phyloP scores from a whole-genome alignment of 73 alveolate genomes.

The Chromera velia region DNA sequence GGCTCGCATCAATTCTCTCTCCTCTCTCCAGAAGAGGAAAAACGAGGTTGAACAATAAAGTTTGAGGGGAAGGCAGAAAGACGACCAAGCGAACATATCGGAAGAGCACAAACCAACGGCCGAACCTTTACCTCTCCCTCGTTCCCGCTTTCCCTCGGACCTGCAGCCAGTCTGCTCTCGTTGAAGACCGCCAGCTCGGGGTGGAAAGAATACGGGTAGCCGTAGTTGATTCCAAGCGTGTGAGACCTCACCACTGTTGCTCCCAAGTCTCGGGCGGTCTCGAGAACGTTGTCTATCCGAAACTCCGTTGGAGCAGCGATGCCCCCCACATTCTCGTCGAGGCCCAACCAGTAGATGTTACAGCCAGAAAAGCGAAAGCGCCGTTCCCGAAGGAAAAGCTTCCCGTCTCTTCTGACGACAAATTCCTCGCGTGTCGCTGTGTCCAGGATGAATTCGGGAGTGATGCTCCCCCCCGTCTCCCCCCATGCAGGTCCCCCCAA shows the following conservation, averaged over 20 bases:
- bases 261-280: not conserved
- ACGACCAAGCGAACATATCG: too few relatives aligned
- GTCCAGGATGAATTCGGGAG: too few relatives aligned
- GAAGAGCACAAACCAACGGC: too few relatives aligned
- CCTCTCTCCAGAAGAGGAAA: too few relatives aligned
- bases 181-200: not conserved
- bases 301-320: not conserved
- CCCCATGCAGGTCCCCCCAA: not conserved
- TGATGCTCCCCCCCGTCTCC: not conserved
- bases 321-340: not conserved
- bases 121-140: too few relatives aligned
- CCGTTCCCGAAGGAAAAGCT: not conserved
- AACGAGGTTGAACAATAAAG: too few relatives aligned
- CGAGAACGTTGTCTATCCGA: not conserved
- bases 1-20: too few relatives aligned
- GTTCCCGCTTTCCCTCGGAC: too few relatives aligned
- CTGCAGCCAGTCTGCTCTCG: not conserved
- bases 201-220: not conserved
- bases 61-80: too few relatives aligned
- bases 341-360: not conserved
- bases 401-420: not conserved
- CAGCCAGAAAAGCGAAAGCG: not conserved
- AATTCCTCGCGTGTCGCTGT: too few relatives aligned
- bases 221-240: not conserved
- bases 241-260: not conserved